Percentiles rank a stretch among this genome's conserved stretches.
These are phyloP conservation scores for Stephania japonica DNA, from an alignment of 164 flowering plant species.

Conservation along the genomic window DNA sequence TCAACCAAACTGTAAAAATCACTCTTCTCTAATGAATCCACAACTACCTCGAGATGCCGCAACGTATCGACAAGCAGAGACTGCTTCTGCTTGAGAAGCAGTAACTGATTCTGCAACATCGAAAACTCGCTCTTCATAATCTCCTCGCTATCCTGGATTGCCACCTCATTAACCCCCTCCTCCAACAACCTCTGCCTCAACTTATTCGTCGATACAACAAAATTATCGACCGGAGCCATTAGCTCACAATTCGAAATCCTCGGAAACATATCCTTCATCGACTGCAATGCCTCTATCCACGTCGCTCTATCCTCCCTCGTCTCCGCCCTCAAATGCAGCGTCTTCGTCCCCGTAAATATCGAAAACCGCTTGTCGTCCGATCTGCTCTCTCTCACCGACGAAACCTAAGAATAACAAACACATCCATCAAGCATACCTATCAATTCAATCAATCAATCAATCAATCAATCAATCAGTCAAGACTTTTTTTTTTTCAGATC, in stretches of 20 bases:
- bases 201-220: slow-evolving; percentile 6
- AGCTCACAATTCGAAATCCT: slow-evolving; percentile 11
- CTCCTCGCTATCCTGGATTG: slow-evolving; percentile 50
- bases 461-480: neutral
- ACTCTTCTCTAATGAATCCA: neutral
- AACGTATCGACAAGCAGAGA: slow-evolving; percentile 64
- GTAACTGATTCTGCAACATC: slow-evolving; percentile 49
- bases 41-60: slow-evolving; percentile 83
- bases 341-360: slow-evolving; percentile 70
- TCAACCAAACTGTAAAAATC: neutral
- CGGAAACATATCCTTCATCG: slow-evolving; percentile 93
- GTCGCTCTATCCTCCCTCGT: slow-evolving; percentile 62
- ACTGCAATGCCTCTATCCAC: slow-evolving; percentile 93
- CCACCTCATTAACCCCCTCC: slow-evolving; percentile 72
- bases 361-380: slow-evolving; percentile 64
- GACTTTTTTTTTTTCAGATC: too few species aligned
- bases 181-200: slow-evolving; percentile 56
- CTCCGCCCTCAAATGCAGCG: slow-evolving; percentile 85
- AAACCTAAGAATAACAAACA: slow-evolving; percentile 33
- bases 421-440: too few species aligned
- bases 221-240: slow-evolving; percentile 8
- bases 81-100: slow-evolving; percentile 83
- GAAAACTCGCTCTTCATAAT: slow-evolving; percentile 50
- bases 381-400: slow-evolving; percentile 51
- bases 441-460: neutral